Conservation (phyloP, 2,329 filamentous ascomycete species). For the Colletotrichum sp. region DNA sequence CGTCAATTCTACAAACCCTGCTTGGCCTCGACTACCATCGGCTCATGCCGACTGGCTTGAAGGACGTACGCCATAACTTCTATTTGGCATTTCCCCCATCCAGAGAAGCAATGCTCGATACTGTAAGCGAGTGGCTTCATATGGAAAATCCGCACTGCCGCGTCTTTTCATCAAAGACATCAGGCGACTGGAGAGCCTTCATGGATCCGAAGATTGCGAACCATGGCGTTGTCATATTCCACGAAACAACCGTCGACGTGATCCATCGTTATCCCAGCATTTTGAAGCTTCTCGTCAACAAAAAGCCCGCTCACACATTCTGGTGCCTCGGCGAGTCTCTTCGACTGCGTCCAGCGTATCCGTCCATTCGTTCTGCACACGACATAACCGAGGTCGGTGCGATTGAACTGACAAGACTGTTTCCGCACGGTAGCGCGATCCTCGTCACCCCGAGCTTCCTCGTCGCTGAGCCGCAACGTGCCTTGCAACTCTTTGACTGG, state of each 20-base stretch:
- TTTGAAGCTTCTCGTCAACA: slow-evolving; percentile 31
- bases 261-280: slow-evolving; percentile 46
- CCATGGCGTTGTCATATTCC: slow-evolving; percentile 44
- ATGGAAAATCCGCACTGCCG: slow-evolving; percentile 41
- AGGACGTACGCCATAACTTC: slow-evolving; percentile 37
- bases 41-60: slow-evolving; percentile 24
- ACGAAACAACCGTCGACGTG: slow-evolving; percentile 44
- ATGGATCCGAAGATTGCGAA: slow-evolving; percentile 23
- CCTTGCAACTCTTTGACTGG: slow-evolving; percentile 40
- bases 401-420: slow-evolving; percentile 25
- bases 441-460: slow-evolving; percentile 49
- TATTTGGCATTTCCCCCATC: slow-evolving; percentile 55
- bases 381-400: not conserved
- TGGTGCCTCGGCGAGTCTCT: slow-evolving; percentile 46
- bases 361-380: slow-evolving; percentile 6
- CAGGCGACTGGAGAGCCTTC: slow-evolving; percentile 56
- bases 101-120: slow-evolving; percentile 34
- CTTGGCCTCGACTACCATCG: slow-evolving; percentile 36
- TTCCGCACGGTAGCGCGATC: slow-evolving; percentile 35
- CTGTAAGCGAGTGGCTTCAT: slow-evolving; percentile 51
- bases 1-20: slow-evolving; percentile 28
- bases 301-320: slow-evolving; percentile 33
- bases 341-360: slow-evolving; percentile 21
- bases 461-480: slow-evolving; percentile 38
- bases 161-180: slow-evolving; percentile 43